Percentiles rank a stretch among this genome's conserved stretches.
Conservation (phyloP, 495 filamentous ascomycete genomes). For the Xylaria flabelliformis region DNA sequence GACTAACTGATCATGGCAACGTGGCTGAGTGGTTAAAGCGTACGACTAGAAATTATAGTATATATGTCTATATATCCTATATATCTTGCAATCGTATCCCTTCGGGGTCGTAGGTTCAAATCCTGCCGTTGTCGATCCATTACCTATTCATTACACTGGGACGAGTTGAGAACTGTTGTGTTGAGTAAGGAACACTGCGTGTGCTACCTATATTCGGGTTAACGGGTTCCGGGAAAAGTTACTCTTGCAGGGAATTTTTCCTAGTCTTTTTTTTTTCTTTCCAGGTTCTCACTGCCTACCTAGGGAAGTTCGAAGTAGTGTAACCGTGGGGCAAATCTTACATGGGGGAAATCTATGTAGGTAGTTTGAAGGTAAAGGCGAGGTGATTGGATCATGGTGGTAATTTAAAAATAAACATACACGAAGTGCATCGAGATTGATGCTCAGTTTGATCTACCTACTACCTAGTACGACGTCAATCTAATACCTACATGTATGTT, state of each 20-base stretch:
- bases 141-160: not conserved
- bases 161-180: not conserved
- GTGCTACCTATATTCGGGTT: not conserved
- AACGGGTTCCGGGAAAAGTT: not conserved
- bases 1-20: not conserved
- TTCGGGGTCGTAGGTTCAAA: slow-evolving; percentile 15
- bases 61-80: too few species aligned
- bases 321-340: not conserved
- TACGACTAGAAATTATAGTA: not conserved
- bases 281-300: not conserved
- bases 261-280: not conserved
- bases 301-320: not conserved
- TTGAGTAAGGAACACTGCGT: not conserved
- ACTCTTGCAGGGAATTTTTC: not conserved
- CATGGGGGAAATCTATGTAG: not conserved
- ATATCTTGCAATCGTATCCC: not conserved
- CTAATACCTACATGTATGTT: not conserved
- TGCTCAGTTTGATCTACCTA: not conserved
- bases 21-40: slow-evolving; percentile 18
- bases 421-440: not conserved
- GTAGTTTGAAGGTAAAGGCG: not conserved
- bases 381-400: not conserved
- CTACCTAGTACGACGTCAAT: not conserved
- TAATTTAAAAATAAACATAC: not conserved
- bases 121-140: slow-evolving; percentile 3